Evolutionary conservation across 129 eudicot species (phyloP).

Genomic region (Flaveria trinervia): DNA sequence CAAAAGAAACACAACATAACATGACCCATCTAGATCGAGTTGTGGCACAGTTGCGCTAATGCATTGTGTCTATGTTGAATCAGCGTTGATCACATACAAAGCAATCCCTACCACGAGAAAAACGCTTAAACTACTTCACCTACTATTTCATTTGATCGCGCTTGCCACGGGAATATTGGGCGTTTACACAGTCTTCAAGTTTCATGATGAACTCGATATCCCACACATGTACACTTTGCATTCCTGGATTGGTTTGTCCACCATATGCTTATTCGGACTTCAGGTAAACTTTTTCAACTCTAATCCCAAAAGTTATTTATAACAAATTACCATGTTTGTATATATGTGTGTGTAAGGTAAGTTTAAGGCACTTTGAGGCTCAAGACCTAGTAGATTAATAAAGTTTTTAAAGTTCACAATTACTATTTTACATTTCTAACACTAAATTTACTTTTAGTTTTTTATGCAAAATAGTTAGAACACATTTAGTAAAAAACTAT

Average conservation of each 20-base stretch:
- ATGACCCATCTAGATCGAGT: neutral
- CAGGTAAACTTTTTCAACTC: slow-evolving; percentile 47
- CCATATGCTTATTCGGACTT: slow-evolving; percentile 56
- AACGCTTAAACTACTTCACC: slow-evolving; percentile 50
- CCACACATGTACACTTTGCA: slow-evolving; percentile 66
- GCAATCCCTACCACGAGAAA: slow-evolving; percentile 46
- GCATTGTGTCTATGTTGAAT: slow-evolving; percentile 10
- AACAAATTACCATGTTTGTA: neutral
- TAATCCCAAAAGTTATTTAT: neutral
- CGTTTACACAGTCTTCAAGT: slow-evolving; percentile 62
- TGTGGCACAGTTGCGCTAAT: neutral
- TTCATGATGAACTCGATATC: slow-evolving; percentile 43
- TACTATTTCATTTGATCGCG: slow-evolving; percentile 52
- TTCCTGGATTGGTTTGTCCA: slow-evolving; percentile 79
- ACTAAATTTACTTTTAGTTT: too few relatives aligned
- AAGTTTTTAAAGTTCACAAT: too few relatives aligned
- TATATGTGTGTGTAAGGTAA: neutral
- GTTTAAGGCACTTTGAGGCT: too few relatives aligned
- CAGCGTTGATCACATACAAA: slow-evolving; percentile 69
- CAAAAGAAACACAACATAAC: too few relatives aligned
- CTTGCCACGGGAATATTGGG: slow-evolving; percentile 61
- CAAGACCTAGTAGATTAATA: too few relatives aligned
- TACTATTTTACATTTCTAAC: too few relatives aligned
- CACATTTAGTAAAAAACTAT: too few relatives aligned
- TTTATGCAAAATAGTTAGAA: too few relatives aligned